phyloP scores from a whole-genome alignment of 305 asterid species.

The Fraxinus baroniana region DNA sequence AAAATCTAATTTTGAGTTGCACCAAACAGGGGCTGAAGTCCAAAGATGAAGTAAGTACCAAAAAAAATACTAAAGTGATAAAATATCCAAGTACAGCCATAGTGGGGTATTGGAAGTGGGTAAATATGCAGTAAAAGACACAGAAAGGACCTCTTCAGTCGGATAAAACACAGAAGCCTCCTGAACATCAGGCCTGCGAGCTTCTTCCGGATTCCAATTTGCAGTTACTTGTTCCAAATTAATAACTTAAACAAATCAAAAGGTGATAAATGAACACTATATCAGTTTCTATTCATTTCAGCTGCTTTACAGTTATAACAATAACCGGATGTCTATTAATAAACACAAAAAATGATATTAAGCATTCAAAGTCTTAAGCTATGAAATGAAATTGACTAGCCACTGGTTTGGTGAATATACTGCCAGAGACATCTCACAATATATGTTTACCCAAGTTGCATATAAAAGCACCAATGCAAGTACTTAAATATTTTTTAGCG shows the following conservation, averaged over 20 bases:
- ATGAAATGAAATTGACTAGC: neutral
- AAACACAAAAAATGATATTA: neutral
- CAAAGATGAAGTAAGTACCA: constrained; percentile 1
- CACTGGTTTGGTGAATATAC: constrained; percentile 16
- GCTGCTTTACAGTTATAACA: constrained; percentile 9
- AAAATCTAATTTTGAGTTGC: too few species aligned
- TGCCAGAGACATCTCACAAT: neutral
- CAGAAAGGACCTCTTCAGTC: constrained; percentile 62
- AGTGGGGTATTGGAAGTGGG: constrained; percentile 15
- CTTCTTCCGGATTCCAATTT: constrained; percentile 79
- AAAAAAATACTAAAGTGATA: constrained; percentile 9
- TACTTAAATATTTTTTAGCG: neutral
- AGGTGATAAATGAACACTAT: neutral
- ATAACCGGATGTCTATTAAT: neutral
- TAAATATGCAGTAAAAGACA: constrained; percentile 22
- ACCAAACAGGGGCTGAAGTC: neutral
- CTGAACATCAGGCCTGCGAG: constrained; percentile 66
- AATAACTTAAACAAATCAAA: constrained; percentile 16
- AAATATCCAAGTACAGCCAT: constrained; percentile 7
- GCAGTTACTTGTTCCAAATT: constrained; percentile 72
- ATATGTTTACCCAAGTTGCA: neutral
- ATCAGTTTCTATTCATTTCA: constrained; percentile 1
- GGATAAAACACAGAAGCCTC: constrained; percentile 86
- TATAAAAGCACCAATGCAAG: neutral
- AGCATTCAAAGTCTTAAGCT: constrained; percentile 7